These are phyloP conservation scores for Aspergillus campestris DNA, from an alignment of 495 filamentous ascomycete genomes.

Conservation along the genomic window DNA sequence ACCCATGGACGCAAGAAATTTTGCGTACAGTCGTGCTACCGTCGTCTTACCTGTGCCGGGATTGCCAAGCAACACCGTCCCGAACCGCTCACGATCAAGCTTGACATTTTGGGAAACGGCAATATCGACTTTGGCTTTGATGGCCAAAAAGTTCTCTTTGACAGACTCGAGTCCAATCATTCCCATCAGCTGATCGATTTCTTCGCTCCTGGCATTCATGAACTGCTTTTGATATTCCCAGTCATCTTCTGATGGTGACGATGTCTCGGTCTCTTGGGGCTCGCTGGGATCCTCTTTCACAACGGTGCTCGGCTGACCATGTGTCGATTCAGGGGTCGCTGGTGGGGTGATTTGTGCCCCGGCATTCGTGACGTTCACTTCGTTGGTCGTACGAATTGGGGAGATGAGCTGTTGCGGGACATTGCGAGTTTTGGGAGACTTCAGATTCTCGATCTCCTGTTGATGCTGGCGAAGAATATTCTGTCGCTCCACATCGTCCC, in stretches of 20 bases:
- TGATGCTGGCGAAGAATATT: constrained; percentile 37
- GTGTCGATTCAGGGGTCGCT: not conserved
- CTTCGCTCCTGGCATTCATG: constrained; percentile 40
- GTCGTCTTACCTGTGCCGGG: constrained; percentile 86
- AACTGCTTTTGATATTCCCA: constrained; percentile 54
- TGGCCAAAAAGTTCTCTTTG: constrained; percentile 51
- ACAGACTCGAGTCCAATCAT: constrained; percentile 69
- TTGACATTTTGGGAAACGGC: constrained; percentile 46
- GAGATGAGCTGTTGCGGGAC: no score
- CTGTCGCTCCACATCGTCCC: constrained; percentile 35
- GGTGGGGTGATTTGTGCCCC: not conserved
- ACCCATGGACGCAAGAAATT: constrained; percentile 54
- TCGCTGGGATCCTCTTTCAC: not conserved
- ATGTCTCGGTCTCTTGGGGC: not conserved
- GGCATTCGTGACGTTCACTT: not conserved
- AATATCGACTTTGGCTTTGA: constrained; percentile 62
- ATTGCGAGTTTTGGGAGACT: not conserved
- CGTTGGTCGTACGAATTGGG: no score
- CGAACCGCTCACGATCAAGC: constrained; percentile 52
- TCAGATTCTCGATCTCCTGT: constrained; percentile 26
- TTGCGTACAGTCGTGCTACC: constrained; percentile 67
- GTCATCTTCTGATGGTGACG: constrained; percentile 30
- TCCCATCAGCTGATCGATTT: constrained; percentile 57
- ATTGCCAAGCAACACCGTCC: constrained; percentile 62
- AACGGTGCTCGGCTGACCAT: not conserved